Conservation (phyloP, 139 green algal species). For the Tetradesmus lagerheimii region DNA sequence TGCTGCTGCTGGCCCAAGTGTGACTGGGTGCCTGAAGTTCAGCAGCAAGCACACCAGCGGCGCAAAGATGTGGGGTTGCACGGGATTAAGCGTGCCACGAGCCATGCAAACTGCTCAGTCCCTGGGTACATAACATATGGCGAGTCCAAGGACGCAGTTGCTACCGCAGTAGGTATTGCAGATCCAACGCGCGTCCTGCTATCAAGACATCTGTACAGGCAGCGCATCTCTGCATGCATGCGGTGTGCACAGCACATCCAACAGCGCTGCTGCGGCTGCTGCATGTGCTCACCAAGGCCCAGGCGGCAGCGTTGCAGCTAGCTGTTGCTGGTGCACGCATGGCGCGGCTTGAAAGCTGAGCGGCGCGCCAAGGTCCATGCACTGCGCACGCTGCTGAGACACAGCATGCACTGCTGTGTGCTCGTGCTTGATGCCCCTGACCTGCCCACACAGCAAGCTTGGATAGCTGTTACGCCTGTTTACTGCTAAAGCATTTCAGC, state of each 20-base stretch:
- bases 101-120: too few relatives aligned
- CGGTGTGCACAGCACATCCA: not conserved
- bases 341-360: not conserved
- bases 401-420: not conserved
- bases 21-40: not conserved
- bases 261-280: not conserved
- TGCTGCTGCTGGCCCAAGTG: not conserved
- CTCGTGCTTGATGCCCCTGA: not conserved
- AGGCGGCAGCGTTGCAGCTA: not conserved
- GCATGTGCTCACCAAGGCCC: not conserved
- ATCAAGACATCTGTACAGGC: not conserved
- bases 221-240: not conserved
- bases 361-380: not conserved
- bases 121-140: too few relatives aligned
- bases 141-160: too few relatives aligned
- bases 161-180: not conserved
- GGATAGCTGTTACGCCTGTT: not conserved
- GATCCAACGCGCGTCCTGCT: not conserved
- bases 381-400: not conserved
- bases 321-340: not conserved
- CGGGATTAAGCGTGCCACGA: too few relatives aligned
- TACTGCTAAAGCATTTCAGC: not conserved
- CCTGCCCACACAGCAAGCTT: not conserved
- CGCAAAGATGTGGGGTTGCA: too few relatives aligned
- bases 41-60: not conserved